Percentiles rank a stretch among this genome's conserved stretches.
Conservation (phyloP, 257 asterid species). For the Rhazya stricta region DNA sequence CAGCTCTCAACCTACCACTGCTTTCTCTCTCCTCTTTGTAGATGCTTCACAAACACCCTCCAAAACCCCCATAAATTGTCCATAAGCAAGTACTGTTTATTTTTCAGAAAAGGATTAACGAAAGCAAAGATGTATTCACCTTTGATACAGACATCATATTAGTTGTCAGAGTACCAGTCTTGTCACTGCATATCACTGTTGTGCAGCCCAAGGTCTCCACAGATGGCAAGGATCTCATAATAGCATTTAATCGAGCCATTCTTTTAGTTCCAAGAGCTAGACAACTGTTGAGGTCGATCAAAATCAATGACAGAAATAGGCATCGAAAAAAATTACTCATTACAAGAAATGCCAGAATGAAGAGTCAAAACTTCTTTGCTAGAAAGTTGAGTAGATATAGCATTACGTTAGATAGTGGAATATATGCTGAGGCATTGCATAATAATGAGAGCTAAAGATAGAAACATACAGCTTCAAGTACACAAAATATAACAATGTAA, state of each 20-base stretch:
- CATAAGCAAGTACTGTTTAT: not conserved
- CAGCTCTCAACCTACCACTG: not conserved
- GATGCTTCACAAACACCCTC: not conserved
- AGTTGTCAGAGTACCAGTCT: constrained; percentile 98
- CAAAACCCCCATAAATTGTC: not conserved
- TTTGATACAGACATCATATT: constrained; percentile 99
- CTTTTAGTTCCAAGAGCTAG: constrained; percentile 98
- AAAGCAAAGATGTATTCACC: constrained; percentile 37
- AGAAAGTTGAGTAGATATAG: constrained; percentile 7
- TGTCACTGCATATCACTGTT: constrained; percentile 99
- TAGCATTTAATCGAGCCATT: constrained; percentile 99
- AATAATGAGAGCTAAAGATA: not conserved
- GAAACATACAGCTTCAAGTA: not conserved
- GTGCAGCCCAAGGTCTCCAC: constrained; percentile 99
- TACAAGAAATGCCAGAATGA: not conserved
- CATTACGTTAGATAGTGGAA: not conserved
- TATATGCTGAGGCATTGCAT: not conserved
- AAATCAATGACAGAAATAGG: not conserved
- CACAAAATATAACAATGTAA: not conserved
- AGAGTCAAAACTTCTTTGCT: not conserved
- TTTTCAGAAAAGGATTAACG: constrained; percentile 4
- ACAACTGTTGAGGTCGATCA: constrained; percentile 45
- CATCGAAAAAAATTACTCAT: not conserved
- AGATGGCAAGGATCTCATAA: constrained; percentile 95
- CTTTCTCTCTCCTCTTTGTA: not conserved